A percentile compares a stretch with the other conserved stretches of the same genome.
Evolutionary conservation across 2,329 filamentous ascomycete species (phyloP).

Genomic region (Erysiphe neolycopersici): DNA sequence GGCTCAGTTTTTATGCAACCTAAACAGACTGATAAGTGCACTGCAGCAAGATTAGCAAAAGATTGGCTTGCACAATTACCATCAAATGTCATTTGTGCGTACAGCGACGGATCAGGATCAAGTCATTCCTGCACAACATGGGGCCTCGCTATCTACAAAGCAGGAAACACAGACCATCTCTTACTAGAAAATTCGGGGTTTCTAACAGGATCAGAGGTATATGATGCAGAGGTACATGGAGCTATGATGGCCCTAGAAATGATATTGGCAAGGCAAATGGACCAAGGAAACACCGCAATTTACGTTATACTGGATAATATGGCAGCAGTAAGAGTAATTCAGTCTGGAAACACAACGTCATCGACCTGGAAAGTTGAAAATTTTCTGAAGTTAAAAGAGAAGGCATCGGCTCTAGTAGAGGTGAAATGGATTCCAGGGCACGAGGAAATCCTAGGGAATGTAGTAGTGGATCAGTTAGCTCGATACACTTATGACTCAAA

Average conservation of each 20-base stretch:
- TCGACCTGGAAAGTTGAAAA: neutral
- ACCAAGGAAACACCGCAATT: neutral
- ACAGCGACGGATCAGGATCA: neutral
- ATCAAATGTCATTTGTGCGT: neutral
- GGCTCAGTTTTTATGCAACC: neutral
- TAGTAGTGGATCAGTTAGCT: neutral
- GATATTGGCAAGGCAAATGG: neutral
- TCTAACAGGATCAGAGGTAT: neutral
- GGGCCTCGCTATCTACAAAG: neutral
- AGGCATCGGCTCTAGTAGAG: neutral
- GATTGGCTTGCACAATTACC: neutral
- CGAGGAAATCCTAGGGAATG: neutral
- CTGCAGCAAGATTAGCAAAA: neutral
- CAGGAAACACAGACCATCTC: neutral
- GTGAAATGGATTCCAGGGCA: neutral
- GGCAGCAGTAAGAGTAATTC: neutral
- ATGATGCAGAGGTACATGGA: neutral
- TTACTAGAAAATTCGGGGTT: neutral
- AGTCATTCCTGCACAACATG: neutral
- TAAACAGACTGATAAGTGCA: neutral
- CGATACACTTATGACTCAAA: neutral
- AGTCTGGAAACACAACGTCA: neutral
- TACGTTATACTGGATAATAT: neutral
- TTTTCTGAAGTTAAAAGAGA: neutral
- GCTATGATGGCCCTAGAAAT: neutral